A percentile compares a stretch with the other conserved stretches of the same genome.
Evolutionary conservation across 2,329 filamentous ascomycete genomes (phyloP).

Genomic region (Colletotrichum cuscutae): DNA sequence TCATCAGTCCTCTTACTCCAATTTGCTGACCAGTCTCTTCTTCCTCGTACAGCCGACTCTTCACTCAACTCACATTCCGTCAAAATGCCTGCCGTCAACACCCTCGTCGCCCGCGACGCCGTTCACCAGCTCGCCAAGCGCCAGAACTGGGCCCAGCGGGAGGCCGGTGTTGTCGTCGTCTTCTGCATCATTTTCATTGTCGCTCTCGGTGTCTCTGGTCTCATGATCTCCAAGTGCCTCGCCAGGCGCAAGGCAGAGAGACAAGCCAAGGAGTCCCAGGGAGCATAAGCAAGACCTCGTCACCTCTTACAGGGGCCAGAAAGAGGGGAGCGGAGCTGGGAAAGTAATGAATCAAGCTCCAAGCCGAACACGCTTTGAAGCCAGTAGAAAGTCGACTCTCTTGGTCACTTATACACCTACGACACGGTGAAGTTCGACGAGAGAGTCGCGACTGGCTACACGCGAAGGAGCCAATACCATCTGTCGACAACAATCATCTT

Average conservation of each 20-base stretch:
- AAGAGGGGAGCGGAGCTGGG: background rate
- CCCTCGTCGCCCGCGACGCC: slow-evolving; percentile 50
- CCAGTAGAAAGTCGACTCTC: background rate
- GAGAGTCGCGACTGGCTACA: background rate
- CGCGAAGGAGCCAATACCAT: background rate
- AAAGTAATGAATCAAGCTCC: slow-evolving; percentile 11
- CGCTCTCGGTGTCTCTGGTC: slow-evolving; percentile 42
- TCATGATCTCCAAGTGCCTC: slow-evolving; percentile 46
- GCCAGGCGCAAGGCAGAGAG: slow-evolving; percentile 43
- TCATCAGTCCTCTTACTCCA: background rate
- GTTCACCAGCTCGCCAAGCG: slow-evolving; percentile 53
- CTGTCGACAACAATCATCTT: background rate
- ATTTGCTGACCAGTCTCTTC: slow-evolving; percentile 9
- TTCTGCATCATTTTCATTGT: slow-evolving; percentile 56
- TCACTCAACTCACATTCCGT: slow-evolving; percentile 34
- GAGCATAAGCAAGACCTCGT: background rate
- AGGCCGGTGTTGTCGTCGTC: slow-evolving; percentile 54
- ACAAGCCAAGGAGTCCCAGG: slow-evolving; percentile 38
- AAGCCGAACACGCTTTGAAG: background rate
- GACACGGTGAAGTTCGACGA: background rate
- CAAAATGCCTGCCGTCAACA: slow-evolving; percentile 55
- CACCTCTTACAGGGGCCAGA: background rate
- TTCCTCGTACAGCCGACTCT: slow-evolving; percentile 1
- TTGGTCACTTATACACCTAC: background rate
- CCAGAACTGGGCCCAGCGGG: slow-evolving; percentile 50